Evolutionary conservation across 2,329 filamentous ascomycete genomes (phyloP).

Genomic region (Penicillium sp.): DNA sequence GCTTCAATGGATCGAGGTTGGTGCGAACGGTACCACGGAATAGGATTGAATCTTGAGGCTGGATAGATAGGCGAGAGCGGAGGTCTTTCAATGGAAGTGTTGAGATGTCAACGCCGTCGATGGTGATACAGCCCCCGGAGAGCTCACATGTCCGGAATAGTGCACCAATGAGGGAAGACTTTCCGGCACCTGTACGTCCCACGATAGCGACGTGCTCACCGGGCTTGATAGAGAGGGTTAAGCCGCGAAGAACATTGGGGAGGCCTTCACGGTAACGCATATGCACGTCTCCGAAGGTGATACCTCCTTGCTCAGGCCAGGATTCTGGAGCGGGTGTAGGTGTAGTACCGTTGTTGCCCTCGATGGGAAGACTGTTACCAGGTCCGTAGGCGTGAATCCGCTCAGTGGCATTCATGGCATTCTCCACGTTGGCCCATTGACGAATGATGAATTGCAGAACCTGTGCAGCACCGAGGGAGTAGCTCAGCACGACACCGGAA

Average conservation of each 20-base stretch:
- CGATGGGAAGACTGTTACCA: neutral
- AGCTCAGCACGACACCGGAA: slow-evolving; percentile 74
- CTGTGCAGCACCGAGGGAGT: slow-evolving; percentile 35
- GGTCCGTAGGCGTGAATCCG: slow-evolving; percentile 70
- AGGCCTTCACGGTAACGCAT: slow-evolving; percentile 71
- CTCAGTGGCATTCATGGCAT: slow-evolving; percentile 78
- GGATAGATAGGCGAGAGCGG: slow-evolving; percentile 68
- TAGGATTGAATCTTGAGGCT: slow-evolving; percentile 78
- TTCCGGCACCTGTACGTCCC: slow-evolving; percentile 32
- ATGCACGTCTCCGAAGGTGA: slow-evolving; percentile 72
- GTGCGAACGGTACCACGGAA: slow-evolving; percentile 76
- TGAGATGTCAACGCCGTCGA: slow-evolving; percentile 50
- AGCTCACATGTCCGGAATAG: slow-evolving; percentile 27
- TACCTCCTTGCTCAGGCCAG: slow-evolving; percentile 71
- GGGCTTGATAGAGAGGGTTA: slow-evolving; percentile 22
- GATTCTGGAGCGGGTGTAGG: slow-evolving; percentile 68
- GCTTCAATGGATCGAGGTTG: slow-evolving; percentile 74
- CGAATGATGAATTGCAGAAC: slow-evolving; percentile 71
- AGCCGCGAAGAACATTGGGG: slow-evolving; percentile 37
- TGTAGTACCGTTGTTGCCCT: slow-evolving; percentile 33
- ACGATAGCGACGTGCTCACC: slow-evolving; percentile 29
- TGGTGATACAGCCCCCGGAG: slow-evolving; percentile 21
- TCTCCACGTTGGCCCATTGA: slow-evolving; percentile 68
- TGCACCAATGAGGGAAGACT: slow-evolving; percentile 26
- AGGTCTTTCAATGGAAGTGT: slow-evolving; percentile 52